Conservation (phyloP, 106 monocot species). For the Apostasia ramifera region DNA sequence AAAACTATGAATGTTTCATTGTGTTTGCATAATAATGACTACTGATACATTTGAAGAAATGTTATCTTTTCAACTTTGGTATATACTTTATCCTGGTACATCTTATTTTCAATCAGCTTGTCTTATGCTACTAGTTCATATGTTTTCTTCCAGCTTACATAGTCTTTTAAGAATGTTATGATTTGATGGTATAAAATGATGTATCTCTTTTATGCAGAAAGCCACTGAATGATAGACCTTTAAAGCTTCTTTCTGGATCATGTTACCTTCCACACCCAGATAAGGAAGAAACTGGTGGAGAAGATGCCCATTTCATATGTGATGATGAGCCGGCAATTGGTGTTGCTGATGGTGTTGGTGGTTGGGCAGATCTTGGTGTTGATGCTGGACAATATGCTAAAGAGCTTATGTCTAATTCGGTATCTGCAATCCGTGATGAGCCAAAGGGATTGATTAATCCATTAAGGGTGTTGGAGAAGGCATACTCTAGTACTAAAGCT, state of each 20-base stretch:
- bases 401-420: slow-evolving; percentile 69
- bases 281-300: slow-evolving; percentile 71
- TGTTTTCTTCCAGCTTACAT: no score
- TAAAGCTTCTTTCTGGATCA: slow-evolving; percentile 65
- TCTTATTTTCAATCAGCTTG: no score
- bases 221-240: slow-evolving; percentile 32
- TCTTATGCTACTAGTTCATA: no score
- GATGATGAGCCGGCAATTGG: slow-evolving; percentile 58
- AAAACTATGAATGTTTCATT: no score
- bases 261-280: slow-evolving; percentile 69
- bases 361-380: slow-evolving; percentile 70
- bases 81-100: no score
- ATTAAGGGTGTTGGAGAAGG: slow-evolving; percentile 64
- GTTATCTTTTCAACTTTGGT: no score
- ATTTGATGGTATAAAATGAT: neutral
- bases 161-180: no score
- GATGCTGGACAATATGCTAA: slow-evolving; percentile 64
- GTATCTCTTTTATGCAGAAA: slow-evolving; percentile 9
- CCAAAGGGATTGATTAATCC: slow-evolving; percentile 62
- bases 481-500: slow-evolving; percentile 52
- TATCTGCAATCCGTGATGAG: slow-evolving; percentile 51
- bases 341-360: slow-evolving; percentile 82
- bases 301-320: slow-evolving; percentile 73
- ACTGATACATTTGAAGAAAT: no score
- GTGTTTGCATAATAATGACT: no score